phyloP scores from a whole-genome alignment of 352 stramenopile genomes.

The Pythium dissotocum region DNA sequence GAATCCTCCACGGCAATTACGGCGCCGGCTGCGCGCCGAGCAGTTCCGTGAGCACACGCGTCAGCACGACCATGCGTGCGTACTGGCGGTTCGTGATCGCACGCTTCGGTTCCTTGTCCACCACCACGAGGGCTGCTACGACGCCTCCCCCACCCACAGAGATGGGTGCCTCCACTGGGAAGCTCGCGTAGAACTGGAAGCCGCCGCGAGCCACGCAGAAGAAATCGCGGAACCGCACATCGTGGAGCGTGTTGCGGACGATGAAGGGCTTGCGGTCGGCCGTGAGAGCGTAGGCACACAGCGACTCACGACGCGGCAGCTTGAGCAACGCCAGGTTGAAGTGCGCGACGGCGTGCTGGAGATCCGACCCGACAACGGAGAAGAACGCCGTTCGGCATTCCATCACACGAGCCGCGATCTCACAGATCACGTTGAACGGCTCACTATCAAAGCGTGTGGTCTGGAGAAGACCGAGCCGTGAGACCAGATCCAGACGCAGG shows the following conservation, averaged over 20 bases:
- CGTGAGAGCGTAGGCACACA: conserved; percentile 39
- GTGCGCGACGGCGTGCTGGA: conserved; percentile 33
- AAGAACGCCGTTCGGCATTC: conserved; percentile 33
- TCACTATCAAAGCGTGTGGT: conserved; percentile 14
- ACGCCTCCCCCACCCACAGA: conserved; percentile 29
- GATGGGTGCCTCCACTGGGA: conserved; percentile 34
- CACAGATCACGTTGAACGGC: conserved; percentile 32
- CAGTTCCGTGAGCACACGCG: conserved; percentile 31
- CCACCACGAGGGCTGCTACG: conserved; percentile 37
- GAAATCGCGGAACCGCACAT: conserved; percentile 41
- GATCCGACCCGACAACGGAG: conserved; percentile 35
- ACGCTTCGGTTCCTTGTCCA: conserved; percentile 36
- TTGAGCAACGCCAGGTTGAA: conserved; percentile 33
- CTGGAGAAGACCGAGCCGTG: conserved; percentile 28
- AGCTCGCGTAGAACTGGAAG: conserved; percentile 42
- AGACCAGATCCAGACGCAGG: conserved; percentile 31
- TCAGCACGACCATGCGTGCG: conserved; percentile 32
- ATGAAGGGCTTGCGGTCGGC: conserved; percentile 34
- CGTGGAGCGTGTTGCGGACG: conserved; percentile 35
- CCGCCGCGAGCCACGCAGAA: conserved; percentile 33
- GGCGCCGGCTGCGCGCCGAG: conserved; percentile 11
- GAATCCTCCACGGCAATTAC: neutral
- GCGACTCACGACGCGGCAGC: conserved; percentile 34
- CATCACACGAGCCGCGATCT: conserved; percentile 38
- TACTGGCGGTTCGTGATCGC: conserved; percentile 38